Evolutionary conservation across 345 rosid species (phyloP).

Genomic region (Eucalyptus dawsonii): DNA sequence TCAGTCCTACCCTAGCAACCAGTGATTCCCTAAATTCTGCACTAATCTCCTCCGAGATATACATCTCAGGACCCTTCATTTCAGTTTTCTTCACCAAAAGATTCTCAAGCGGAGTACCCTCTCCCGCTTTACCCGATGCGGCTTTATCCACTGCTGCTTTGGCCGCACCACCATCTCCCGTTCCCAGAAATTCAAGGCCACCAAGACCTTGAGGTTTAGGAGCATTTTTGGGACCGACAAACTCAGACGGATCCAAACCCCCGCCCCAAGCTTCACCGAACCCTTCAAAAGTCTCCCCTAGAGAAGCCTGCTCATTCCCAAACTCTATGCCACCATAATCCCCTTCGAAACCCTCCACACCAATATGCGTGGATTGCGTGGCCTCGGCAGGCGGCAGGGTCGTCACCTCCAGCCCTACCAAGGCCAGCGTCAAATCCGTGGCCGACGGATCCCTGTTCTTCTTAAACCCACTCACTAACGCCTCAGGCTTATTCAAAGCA

Average conservation of each 20-base stretch:
- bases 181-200: slow-evolving; percentile 90
- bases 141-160: slow-evolving; percentile 21
- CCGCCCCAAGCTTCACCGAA: slow-evolving; percentile 97
- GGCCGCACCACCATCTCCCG: slow-evolving; percentile 32
- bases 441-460: slow-evolving; percentile 68
- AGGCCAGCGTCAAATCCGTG: slow-evolving; percentile 60
- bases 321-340: slow-evolving; percentile 95
- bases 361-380: slow-evolving; percentile 81
- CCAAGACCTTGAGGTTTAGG: slow-evolving; percentile 78
- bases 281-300: slow-evolving; percentile 88
- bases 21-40: slow-evolving; percentile 95
- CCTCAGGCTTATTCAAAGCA: slow-evolving; percentile 54
- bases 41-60: slow-evolving; percentile 69
- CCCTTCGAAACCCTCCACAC: slow-evolving; percentile 96
- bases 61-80: slow-evolving; percentile 96
- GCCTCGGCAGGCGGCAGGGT: slow-evolving; percentile 98
- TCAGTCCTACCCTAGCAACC: slow-evolving; percentile 84
- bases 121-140: slow-evolving; percentile 24
- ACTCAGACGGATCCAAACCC: slow-evolving; percentile 94
- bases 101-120: slow-evolving; percentile 59
- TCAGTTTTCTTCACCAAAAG: slow-evolving; percentile 57
- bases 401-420: slow-evolving; percentile 89
- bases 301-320: slow-evolving; percentile 72
- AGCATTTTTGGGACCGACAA: slow-evolving; percentile 65
- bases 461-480: slow-evolving; percentile 76